Base-by-base conservation (phyloP, 495 filamentous ascomycete species). In the Tuber indicum region DNA sequence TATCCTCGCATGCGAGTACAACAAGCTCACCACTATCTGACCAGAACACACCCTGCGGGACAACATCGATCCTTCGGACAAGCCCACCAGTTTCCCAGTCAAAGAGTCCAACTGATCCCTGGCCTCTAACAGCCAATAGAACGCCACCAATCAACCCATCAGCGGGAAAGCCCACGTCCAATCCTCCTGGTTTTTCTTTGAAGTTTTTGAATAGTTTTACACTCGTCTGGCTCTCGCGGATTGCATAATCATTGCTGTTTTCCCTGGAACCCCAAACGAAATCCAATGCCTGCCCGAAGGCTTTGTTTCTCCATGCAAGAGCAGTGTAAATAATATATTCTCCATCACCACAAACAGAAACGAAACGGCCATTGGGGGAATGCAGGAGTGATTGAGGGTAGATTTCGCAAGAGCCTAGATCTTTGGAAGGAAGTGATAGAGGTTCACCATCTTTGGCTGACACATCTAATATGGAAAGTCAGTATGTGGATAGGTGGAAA, bases 251-350 rank as follows among this genome's bases (percentile, higher is more conserved):
- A 84, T 97, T 98, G 84, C 93, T 97, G 86, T 98, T 97, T 70
- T 98, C 96, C 85, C 97, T 98, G 32, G 93, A 92, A 3, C 93
- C 96, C 96, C 96, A 99, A 21, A 92, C 94, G 83, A 99, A 99
- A 84, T 99, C 96, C 49, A 98, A 86, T 17, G 94, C 96, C 47
- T 92, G 92, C 9, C 96, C 96, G 82, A 98, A 99, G 12, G 94
- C 93, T 87, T 98, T 97, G 86, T 99, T 98, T 83, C 96, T 90
- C 90, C 96, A 97, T 14, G 96, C 96, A 71, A 98, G 89, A 77
- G 96, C 94, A 21, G 96, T 99, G 86, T 99, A 99, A 80, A 98
- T 95, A 81, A 98, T 98, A 84, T 97, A 98, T 83, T 99, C 96
- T 45, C 96, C 96, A 82, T 99, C 96, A 71, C 96, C 96, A 81